Base-by-base conservation (phyloP, 2,329 filamentous ascomycete genomes). In the Dactylellina leptospora region DNA sequence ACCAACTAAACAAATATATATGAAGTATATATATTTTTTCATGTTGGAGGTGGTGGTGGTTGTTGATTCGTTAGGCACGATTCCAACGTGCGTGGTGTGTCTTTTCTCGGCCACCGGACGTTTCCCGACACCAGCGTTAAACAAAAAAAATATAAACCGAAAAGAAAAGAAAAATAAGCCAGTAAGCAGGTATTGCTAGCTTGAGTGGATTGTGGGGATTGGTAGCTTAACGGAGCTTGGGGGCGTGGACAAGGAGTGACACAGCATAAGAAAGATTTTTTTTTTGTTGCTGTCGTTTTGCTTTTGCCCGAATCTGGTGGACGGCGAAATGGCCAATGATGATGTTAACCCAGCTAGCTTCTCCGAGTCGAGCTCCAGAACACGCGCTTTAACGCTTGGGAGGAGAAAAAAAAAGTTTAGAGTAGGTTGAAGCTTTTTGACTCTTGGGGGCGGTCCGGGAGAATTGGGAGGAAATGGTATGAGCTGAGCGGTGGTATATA, bases 281-380 rank as follows among this genome's bases (percentile, higher is more conserved):
- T 47, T 55, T 47, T 44, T 30, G 1, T 22, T 13, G 4, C 22
- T 10, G 13, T 20, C 23, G 10, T 51, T 66, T 66, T 66, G 28
- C 30, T 56, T 66, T 64, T 66, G 51, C 61, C 61, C 61, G 47
- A 66, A 66, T 20, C 30, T 45, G 16, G 61, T 66, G 61, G 61
- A 66, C 61, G 61, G 28, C 61, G 61, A 66, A 51, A 25, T 2
- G 16, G 18, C 42, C 28, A 53, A 23, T 22, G 36, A 23, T 22
- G 36, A 40, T 40, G 18, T 40, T n/a, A 40, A 38, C 47, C 47
- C 11, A 22, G 20, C 18, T 38, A 50, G 23, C n/a, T 25, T 58
- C 45, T 55, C 42, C 23, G 25, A 22, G 47, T 64, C 27, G 60
- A 64, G 59, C 59, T 64, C 60, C 51, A 45, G 40, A 25, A 23